Percentiles rank a stretch among this genome's conserved stretches.
Conservation (phyloP, 2,329 filamentous ascomycete species). For the Rhynchosporium graminicola region DNA sequence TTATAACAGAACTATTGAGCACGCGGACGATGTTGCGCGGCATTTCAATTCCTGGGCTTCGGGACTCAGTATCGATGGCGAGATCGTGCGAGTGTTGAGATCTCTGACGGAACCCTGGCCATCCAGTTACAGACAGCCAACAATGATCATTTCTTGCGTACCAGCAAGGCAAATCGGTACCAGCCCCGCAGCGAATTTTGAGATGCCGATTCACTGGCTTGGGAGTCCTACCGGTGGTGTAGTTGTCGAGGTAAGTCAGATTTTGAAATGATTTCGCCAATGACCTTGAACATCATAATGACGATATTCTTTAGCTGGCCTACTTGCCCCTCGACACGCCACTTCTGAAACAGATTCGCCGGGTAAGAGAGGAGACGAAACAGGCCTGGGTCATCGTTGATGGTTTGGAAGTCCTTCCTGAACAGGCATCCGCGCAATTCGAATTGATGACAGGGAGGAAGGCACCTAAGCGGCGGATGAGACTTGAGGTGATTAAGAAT, state of each 20-base stretch:
- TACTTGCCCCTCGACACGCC: slow-evolving; percentile 75
- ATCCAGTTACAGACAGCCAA: slow-evolving; percentile 60
- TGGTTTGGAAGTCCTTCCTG: slow-evolving; percentile 72
- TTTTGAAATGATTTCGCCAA: neutral
- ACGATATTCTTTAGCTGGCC: slow-evolving; percentile 48
- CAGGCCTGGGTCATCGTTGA: slow-evolving; percentile 75
- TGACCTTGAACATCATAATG: neutral
- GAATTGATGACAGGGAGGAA: slow-evolving; percentile 76
- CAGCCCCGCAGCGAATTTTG: slow-evolving; percentile 67
- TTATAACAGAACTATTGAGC: slow-evolving; percentile 66
- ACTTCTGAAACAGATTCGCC: slow-evolving; percentile 63
- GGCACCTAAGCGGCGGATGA: slow-evolving; percentile 71
- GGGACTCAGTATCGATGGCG: slow-evolving; percentile 35
- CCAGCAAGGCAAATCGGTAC: slow-evolving; percentile 68
- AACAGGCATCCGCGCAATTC: slow-evolving; percentile 81
- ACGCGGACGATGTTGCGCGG: slow-evolving; percentile 64
- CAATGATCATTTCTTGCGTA: slow-evolving; percentile 75
- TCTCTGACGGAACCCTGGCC: slow-evolving; percentile 66
- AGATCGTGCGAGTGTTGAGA: slow-evolving; percentile 51
- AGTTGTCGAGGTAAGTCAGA: slow-evolving; percentile 56
- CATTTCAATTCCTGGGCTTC: slow-evolving; percentile 62
- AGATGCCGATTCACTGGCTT: slow-evolving; percentile 69
- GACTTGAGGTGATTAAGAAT: slow-evolving; percentile 42
- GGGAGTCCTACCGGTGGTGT: slow-evolving; percentile 73
- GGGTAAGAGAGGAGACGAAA: slow-evolving; percentile 49